Evolutionary conservation across 495 filamentous ascomycete species (phyloP).

Genomic region (Neurospora sp.): DNA sequence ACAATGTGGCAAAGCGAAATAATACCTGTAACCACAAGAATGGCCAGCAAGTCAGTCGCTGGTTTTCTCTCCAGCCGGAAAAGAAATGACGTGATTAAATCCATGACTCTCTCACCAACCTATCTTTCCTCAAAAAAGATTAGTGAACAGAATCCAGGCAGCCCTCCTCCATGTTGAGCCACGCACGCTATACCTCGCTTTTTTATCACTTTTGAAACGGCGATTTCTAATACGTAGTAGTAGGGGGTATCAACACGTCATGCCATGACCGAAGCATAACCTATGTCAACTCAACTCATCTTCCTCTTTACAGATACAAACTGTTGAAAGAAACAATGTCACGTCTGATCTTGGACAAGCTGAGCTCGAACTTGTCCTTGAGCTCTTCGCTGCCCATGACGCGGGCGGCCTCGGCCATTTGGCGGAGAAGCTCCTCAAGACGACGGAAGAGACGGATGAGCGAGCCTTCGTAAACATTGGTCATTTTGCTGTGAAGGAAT

Average conservation of each 20-base stretch:
- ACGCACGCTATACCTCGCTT: neutral
- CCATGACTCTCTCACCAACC: neutral
- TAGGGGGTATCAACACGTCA: neutral
- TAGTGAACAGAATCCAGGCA: neutral
- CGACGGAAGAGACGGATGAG: slow-evolving; percentile 93
- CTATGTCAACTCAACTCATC: neutral
- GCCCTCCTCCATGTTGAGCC: neutral
- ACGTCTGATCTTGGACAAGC: slow-evolving; percentile 72
- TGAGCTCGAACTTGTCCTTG: slow-evolving; percentile 77
- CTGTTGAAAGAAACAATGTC: slow-evolving; percentile 92
- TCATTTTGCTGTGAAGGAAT: slow-evolving; percentile 70
- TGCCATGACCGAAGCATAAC: neutral
- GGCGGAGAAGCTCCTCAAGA: slow-evolving; percentile 87
- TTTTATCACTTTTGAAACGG: too few relatives aligned
- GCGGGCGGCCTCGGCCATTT: slow-evolving; percentile 93
- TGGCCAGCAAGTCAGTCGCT: neutral
- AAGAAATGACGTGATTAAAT: neutral
- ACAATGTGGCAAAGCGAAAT: neutral
- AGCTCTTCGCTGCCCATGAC: slow-evolving; percentile 97
- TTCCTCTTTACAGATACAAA: slow-evolving; percentile 59
- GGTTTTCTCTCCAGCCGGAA: neutral
- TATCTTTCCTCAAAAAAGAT: neutral
- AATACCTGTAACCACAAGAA: neutral
- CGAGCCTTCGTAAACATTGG: slow-evolving; percentile 92
- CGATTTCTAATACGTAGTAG: too few relatives aligned